These are phyloP conservation scores for Leishmania mexicana DNA, from an alignment of 208 protist genomes.

Conservation along the genomic window DNA sequence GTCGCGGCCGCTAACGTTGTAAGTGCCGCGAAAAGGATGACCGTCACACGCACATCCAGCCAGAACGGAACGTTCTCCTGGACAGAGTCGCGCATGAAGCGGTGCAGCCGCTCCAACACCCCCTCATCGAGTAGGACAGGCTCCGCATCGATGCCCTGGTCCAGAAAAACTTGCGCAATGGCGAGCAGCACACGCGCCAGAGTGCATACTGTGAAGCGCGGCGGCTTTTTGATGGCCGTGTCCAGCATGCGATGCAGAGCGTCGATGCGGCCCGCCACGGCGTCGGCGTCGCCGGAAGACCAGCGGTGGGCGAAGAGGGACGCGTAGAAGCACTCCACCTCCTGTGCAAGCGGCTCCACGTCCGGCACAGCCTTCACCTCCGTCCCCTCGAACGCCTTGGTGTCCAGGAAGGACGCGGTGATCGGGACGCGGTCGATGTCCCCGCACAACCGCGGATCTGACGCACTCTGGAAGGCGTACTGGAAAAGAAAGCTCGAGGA, in stretches of 20 bases:
- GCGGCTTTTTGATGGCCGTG: slow-evolving; percentile 38
- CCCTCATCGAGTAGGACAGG: slow-evolving; percentile 37
- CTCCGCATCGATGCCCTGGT: slow-evolving; percentile 17
- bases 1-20: slow-evolving; percentile 64
- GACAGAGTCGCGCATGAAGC: slow-evolving; percentile 59
- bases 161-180: slow-evolving; percentile 40
- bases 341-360: slow-evolving; percentile 48
- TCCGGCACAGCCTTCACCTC: slow-evolving; percentile 51
- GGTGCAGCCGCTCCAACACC: slow-evolving; percentile 35
- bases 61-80: slow-evolving; percentile 87
- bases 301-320: slow-evolving; percentile 43
- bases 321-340: slow-evolving; percentile 80
- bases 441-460: slow-evolving; percentile 70
- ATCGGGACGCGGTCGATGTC: slow-evolving; percentile 76
- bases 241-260: slow-evolving; percentile 47
- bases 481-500: slow-evolving; percentile 66
- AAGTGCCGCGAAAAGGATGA: slow-evolving; percentile 64
- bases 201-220: slow-evolving; percentile 61
- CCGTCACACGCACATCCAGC: slow-evolving; percentile 80
- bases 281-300: slow-evolving; percentile 5
- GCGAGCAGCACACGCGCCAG: slow-evolving; percentile 59
- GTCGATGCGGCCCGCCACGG: slow-evolving; percentile 32
- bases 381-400: slow-evolving; percentile 68
- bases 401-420: slow-evolving; percentile 57
- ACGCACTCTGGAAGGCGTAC: slow-evolving; percentile 47